These are phyloP conservation scores for Spiraea crenata DNA, from an alignment of 331 rosid genomes.

Conservation along the genomic window DNA sequence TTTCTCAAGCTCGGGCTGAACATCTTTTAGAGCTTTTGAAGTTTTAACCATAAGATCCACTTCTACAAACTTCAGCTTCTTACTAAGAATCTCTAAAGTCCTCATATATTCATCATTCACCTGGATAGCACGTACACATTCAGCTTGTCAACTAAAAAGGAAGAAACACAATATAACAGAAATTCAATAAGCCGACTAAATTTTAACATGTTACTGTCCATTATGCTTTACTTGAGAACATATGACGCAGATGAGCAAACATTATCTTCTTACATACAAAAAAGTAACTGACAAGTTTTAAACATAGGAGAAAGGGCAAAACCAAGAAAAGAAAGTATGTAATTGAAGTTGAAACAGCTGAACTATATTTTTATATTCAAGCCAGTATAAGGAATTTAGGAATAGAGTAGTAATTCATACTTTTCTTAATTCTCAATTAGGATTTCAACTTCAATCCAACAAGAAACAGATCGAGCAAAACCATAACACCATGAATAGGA, in stretches of 20 bases:
- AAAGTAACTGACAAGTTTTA: background rate
- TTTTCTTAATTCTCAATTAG: background rate
- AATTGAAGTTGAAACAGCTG: too few relatives aligned
- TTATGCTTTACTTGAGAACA: conserved; percentile 9
- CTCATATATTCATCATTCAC: conserved; percentile 94
- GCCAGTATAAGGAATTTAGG: background rate
- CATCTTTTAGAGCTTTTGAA: conserved; percentile 93
- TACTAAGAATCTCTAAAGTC: conserved; percentile 87
- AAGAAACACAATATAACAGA: conserved; percentile 2
- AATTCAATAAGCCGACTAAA: background rate
- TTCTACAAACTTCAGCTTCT: conserved; percentile 86
- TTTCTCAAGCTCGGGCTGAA: conserved; percentile 94
- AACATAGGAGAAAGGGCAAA: background rate
- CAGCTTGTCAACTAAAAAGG: conserved; percentile 24
- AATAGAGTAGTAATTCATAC: background rate
- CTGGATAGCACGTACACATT: conserved; percentile 43
- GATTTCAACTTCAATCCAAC: background rate
- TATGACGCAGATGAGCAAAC: background rate
- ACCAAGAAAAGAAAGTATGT: background rate
- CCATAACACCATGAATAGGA: background rate
- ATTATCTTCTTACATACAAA: background rate
- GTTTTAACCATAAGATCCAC: conserved; percentile 82
- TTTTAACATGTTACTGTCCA: conserved; percentile 7
- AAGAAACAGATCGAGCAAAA: background rate
- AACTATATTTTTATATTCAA: background rate